Evolutionary conservation across 495 filamentous ascomycete genomes (phyloP), one percentile per base, ranked within the genome.

Genomic region (Corynascus novoguineensis): DNA sequence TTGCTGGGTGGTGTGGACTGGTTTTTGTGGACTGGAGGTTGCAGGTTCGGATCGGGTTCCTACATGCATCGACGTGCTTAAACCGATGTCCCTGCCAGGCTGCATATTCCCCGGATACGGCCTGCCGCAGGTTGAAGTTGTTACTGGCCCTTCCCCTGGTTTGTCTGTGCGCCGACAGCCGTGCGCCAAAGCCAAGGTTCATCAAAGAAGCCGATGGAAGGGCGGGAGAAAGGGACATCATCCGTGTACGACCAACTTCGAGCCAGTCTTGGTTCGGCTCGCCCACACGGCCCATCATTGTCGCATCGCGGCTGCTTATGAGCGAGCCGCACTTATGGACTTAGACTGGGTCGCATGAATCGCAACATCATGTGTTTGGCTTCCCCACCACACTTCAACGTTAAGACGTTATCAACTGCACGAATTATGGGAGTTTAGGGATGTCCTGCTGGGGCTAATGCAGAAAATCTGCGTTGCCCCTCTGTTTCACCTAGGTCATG

Each of bases 281-380:
- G 55, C 40, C 32, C n/a, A n/a, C n/a, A n/a, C n/a, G n/a, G n/a
- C n/a, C n/a, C 48, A 41, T 47, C 45, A 29, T 17, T 27, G 55
- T 59, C 37, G 53, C 53, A 53, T 51, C 50, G 47, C 51, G 47
- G 53, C 53, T 29, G 25, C 15, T 41, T 35, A 24, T 11, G 38
- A n/a, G 29, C 14, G 44, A 46, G 40, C 17, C 31, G 22, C 17
- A 54, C 50, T 50, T n/a, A 37, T 59, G 65, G 62, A 58, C 56
- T 56, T 48, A 37, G 41, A 62, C 64, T 34, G 52, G 65, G 66
- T 64, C 66, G 66, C 66, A 66, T 54, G 42, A 52, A 48, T 28
- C 34, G 17, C 44, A 50, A 11, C 38, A 64, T 68, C 66, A 68
- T 66, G 66, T 68, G 66, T 55, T 53, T 56, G 48, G n/a, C 27